Conservation (phyloP, 2,329 filamentous ascomycete species). For the Beauveria sp. region DNA sequence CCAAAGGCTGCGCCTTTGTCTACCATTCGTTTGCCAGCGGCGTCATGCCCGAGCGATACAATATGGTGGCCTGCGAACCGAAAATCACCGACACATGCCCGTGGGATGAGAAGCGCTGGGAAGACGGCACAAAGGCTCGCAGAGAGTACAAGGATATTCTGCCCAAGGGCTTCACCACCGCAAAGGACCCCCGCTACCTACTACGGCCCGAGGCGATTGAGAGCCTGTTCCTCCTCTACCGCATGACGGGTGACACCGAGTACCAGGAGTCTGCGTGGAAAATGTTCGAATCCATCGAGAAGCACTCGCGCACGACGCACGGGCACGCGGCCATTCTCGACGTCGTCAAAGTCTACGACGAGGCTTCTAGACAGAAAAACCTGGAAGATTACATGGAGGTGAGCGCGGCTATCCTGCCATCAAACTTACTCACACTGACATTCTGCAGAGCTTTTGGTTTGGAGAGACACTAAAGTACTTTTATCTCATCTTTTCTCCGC, state of each 20-base stretch:
- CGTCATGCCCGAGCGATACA: constrained; percentile 45
- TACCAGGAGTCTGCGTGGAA: constrained; percentile 64
- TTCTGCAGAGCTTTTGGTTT: constrained; percentile 62
- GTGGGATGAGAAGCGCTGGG: constrained; percentile 23
- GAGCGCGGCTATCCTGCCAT: constrained; percentile 26
- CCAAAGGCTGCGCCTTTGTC: constrained; percentile 44
- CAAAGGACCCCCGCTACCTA: constrained; percentile 51
- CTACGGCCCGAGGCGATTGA: constrained; percentile 72
- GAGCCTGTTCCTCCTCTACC: constrained; percentile 70
- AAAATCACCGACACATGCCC: constrained; percentile 22
- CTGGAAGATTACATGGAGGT: constrained; percentile 51
- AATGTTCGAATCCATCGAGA: constrained; percentile 59
- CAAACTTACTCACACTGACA: constrained; percentile 56
- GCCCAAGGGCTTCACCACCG: constrained; percentile 46
- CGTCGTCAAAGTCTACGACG: constrained; percentile 30
- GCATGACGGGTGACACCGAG: constrained; percentile 56
- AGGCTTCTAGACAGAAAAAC: constrained; percentile 39
- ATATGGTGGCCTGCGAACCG: constrained; percentile 31
- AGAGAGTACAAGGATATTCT: constrained; percentile 22
- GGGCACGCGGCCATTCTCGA: constrained; percentile 59
- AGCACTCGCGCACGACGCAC: constrained; percentile 48
- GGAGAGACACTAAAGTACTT: constrained; percentile 59
- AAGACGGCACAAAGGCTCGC: constrained; percentile 10
- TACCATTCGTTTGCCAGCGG: constrained; percentile 40
- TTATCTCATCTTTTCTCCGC: constrained; percentile 51